Base-by-base conservation (phyloP, 495 filamentous ascomycete genomes). In the Paragyromitra xinjiangensis region DNA sequence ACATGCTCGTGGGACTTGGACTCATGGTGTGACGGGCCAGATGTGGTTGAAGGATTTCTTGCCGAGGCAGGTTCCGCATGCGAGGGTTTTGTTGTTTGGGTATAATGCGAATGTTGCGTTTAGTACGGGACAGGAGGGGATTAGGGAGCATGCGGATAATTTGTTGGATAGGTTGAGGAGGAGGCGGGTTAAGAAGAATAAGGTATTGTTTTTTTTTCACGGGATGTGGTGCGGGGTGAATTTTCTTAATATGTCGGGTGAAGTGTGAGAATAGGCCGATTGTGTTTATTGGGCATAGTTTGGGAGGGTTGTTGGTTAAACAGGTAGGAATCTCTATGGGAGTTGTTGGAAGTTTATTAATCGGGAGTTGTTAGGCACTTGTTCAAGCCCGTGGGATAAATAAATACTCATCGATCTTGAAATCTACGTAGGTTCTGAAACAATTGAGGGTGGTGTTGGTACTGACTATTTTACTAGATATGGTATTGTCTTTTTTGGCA, bases 31-130 rank as follows among this genome's bases (percentile, higher is more conserved):
- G 11, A 44, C 50, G 12, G 53, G 37, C 0, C 40, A 48, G 14
- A 75, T 78, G 65, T 78, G 76, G 76, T 22, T 78, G 7, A 55
- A 58, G 9, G 71, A 78, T 42, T 78, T 78, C 59, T 56, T 78
- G n/a, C 71, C 76, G 0, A 37, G 51, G 16, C 34, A 78, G 65
- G n/a, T 83, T 3, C 69, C 78, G 12, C 51, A 22, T 11, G 71
- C 79, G 22, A 63, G 79, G 16, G 68, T 83, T 64, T 64, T 75
- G 64, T 64, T 81, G 11, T 81, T 80, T 68, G 79, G 81, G 3
- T 78, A 84, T 50, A 70, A 83, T 37, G 62, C 40, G 7, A 62
- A 62, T 40, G 40, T 45, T 64, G 62, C 40, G 19, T 64, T 64
- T 12, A 64, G 19, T 14, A 19, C 6, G 5, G 29, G 9, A 14